Percentiles rank a stretch among this genome's conserved stretches.
Evolutionary conservation across 257 asterid species (phyloP).

Genomic region (Primulina huaijiensis): DNA sequence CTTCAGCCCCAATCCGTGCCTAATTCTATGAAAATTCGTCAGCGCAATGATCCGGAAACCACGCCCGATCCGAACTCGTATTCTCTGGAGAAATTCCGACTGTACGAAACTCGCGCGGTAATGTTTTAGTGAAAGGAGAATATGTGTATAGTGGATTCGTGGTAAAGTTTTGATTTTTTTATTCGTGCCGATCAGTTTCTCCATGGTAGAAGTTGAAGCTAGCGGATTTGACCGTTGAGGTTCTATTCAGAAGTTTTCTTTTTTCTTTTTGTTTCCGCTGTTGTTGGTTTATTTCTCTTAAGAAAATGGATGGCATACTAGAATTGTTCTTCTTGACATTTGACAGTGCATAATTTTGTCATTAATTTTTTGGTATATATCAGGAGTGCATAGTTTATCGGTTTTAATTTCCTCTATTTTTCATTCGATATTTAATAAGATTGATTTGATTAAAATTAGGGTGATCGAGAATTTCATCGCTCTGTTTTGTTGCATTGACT

Average conservation of each 20-base stretch:
- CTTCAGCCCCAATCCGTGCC: constrained; percentile 39
- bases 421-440: background rate
- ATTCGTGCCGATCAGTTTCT: constrained; percentile 3
- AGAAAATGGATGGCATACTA: background rate
- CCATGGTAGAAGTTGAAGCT: background rate
- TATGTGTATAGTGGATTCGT: constrained; percentile 19
- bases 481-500: background rate
- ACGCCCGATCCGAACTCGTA: constrained; percentile 59
- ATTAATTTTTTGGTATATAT: too few relatives aligned
- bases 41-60: constrained; percentile 51
- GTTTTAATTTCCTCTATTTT: background rate
- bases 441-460: background rate
- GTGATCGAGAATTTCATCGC: background rate
- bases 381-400: background rate
- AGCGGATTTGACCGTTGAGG: background rate
- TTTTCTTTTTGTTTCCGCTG: background rate
- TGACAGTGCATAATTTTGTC: background rate
- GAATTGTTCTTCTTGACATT: background rate
- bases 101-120: constrained; percentile 85
- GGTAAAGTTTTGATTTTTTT: background rate
- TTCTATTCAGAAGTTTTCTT: background rate
- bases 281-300: too few relatives aligned
- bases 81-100: constrained; percentile 96
- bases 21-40: constrained; percentile 52
- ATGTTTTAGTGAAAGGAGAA: background rate